A percentile compares a stretch with the other conserved stretches of the same genome.
phyloP scores from a whole-genome alignment of 2,329 filamentous ascomycete genomes.

The Diaporthe humulicola region DNA sequence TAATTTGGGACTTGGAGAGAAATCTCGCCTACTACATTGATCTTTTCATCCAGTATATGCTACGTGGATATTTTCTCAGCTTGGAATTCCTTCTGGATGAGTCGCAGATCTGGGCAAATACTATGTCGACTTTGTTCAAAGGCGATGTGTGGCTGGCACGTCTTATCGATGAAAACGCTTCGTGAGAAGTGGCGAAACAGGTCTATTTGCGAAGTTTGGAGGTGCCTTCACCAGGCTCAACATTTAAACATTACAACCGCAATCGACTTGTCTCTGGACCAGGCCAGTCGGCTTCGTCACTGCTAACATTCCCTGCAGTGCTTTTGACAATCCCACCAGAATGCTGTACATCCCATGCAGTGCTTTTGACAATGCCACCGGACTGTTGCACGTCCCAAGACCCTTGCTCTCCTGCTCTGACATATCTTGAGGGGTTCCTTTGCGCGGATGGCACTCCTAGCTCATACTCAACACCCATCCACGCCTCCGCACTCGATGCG shows the following conservation, averaged over 20 bases:
- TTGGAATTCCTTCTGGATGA: too few species aligned
- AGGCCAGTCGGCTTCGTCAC: neutral
- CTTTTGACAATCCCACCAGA: slow-evolving; percentile 8
- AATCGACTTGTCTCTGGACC: neutral
- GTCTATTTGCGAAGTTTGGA: neutral
- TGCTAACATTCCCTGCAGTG: neutral
- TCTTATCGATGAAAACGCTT: too few species aligned
- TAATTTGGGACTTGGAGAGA: too few species aligned
- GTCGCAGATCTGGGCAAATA: too few species aligned
- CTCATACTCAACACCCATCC: slow-evolving; percentile 10
- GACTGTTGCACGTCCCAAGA: neutral
- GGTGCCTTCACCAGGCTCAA: too few species aligned
- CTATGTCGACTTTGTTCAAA: too few species aligned
- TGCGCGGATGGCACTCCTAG: neutral
- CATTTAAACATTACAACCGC: neutral
- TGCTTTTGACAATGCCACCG: slow-evolving; percentile 10
- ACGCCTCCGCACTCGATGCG: slow-evolving; percentile 2
- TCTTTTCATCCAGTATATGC: too few species aligned
- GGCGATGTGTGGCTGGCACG: too few species aligned
- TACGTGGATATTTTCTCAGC: too few species aligned
- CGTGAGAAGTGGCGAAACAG: too few species aligned
- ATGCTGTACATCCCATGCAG: neutral
- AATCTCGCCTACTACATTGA: too few species aligned
- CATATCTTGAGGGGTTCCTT: neutral
- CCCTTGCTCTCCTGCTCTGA: slow-evolving; percentile 3